Base-by-base conservation (phyloP, 2,329 filamentous ascomycete species). In the Colletotrichum acutatum region DNA sequence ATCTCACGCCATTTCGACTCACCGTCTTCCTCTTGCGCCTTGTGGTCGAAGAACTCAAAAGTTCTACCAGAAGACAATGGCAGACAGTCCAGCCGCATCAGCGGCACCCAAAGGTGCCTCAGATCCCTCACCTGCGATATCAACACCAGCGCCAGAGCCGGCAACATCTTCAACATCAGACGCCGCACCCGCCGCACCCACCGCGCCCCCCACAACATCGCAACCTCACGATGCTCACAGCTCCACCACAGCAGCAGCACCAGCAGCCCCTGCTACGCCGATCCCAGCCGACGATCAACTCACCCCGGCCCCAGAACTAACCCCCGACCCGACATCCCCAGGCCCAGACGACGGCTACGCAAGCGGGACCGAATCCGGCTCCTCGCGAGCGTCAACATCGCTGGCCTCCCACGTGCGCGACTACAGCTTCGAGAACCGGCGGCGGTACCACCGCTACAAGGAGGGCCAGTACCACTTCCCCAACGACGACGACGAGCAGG, bases 401-500 rank as follows among this genome's bases (percentile, higher is more conserved):
- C 75, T 83, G 28, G 76, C 78, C 7, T 80, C 80, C 6, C 83
- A 80, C 66, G 78, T 84, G 37, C 81, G 80, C 75, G 78, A 84
- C 74, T 84, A 83, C 71, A 77, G 79, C 4, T 85, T 83, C 70
- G 83, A 85, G 72, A 85, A 85, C 49, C 82, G 82, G 9, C 78
- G 84, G 53, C 80, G 83, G 24, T 85, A 84, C 34, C 84, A 85
- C 74, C 82, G 79, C 61, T 85, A 83, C 66, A 79, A 82, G 53
- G 79, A 85, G 67, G 84, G 84, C 3, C 76, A 80, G 12, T 87
- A 86, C 62, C 80, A 80, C 7, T 86, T 85, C 64, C 86, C 85
- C 32, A 87, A 87, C 72, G 86, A 87, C 74, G 52, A 76, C 6
- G 69, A 78, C 24, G 86, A 87, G 73, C 78, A 81, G 52, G 84